These are phyloP conservation scores for Saccharomycopsis vini DNA, from an alignment of 805 yeast species.

Conservation along the genomic window DNA sequence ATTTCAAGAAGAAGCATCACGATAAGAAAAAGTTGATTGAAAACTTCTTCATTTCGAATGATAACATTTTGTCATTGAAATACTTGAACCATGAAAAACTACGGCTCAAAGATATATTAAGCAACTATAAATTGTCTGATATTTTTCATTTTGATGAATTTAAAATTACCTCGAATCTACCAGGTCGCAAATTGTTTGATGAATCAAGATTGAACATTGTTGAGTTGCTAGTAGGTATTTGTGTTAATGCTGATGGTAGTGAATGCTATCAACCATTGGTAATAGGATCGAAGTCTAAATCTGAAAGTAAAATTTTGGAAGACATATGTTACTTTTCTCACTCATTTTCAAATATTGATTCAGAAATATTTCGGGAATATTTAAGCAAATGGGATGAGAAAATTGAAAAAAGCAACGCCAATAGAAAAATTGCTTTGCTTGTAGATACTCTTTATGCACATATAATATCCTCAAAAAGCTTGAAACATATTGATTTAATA, in stretches of 20 bases:
- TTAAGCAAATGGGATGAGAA: constrained; percentile 18
- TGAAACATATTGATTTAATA: constrained; percentile 25
- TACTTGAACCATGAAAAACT: constrained; percentile 22
- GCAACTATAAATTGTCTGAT: constrained; percentile 21
- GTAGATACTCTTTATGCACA: constrained; percentile 30
- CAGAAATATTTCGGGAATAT: constrained; percentile 22
- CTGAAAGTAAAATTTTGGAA: neutral
- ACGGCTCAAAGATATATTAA: constrained; percentile 21
- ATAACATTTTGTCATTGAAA: constrained; percentile 15
- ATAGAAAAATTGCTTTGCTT: constrained; percentile 24
- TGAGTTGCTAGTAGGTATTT: constrained; percentile 23
- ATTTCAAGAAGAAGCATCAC: constrained; percentile 29
- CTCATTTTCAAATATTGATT: constrained; percentile 18
- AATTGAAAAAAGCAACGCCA: constrained; percentile 12
- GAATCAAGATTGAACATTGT: constrained; percentile 2
- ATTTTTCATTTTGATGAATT: constrained; percentile 33
- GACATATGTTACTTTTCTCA: constrained; percentile 18
- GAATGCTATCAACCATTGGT: constrained; percentile 25
- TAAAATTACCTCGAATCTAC: constrained; percentile 21
- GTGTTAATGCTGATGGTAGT: constrained; percentile 26
- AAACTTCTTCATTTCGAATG: constrained; percentile 21
- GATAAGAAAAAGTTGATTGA: constrained; percentile 25
- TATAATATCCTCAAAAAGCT: constrained; percentile 26
- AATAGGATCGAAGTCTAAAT: constrained; percentile 14
- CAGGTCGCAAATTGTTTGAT: constrained; percentile 12